Evolutionary conservation across 2,329 filamentous ascomycete species (phyloP).

Genomic region (Epichloe coenophiala): DNA sequence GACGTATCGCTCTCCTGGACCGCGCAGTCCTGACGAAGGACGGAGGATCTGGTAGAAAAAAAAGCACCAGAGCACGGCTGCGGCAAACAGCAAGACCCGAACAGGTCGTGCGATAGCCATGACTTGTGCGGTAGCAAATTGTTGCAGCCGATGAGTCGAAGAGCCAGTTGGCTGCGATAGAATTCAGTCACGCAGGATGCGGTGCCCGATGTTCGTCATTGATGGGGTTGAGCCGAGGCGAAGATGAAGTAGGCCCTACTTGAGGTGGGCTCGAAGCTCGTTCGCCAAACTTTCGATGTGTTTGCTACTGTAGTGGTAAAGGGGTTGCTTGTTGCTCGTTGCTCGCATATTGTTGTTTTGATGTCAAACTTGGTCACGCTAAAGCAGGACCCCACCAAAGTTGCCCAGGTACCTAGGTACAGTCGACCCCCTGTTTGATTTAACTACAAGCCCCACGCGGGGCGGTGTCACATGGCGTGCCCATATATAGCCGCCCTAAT

Average conservation of each 20-base stretch:
- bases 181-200: not conserved
- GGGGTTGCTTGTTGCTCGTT: not conserved
- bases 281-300: too few species aligned
- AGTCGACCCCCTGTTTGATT: too few species aligned
- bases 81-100: slow-evolving; percentile 60
- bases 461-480: too few species aligned
- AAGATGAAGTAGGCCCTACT: not conserved
- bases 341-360: too few species aligned
- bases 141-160: not conserved
- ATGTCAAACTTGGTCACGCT: not conserved
- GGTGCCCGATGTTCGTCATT: not conserved
- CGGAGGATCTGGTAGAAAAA: slow-evolving; percentile 68
- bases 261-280: too few species aligned
- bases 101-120: slow-evolving; percentile 84
- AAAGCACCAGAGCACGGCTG: slow-evolving; percentile 60
- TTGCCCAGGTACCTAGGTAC: too few species aligned
- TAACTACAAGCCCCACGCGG: too few species aligned
- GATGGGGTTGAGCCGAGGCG: not conserved
- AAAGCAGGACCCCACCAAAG: not conserved
- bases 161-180: not conserved
- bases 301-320: not conserved
- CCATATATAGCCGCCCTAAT: too few species aligned
- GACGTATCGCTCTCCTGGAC: slow-evolving; percentile 27
- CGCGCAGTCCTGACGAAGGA: slow-evolving; percentile 33
- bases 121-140: not conserved